A percentile compares a stretch with the other conserved stretches of the same genome.
These are phyloP conservation scores for Rhizopus arrhizus DNA, from an alignment of 371 early-diverging fungal species.

Conservation along the genomic window DNA sequence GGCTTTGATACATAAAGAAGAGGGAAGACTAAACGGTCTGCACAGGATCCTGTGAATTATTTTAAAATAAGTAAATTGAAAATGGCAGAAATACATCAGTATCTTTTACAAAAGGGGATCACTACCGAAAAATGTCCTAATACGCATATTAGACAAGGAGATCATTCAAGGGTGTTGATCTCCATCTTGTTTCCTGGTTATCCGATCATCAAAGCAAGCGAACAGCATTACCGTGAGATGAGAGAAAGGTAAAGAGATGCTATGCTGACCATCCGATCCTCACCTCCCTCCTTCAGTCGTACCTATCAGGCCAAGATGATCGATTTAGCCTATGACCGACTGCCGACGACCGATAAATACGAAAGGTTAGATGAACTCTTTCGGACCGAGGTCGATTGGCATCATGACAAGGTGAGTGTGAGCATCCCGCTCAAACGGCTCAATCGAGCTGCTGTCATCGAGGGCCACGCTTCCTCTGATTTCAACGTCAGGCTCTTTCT, in stretches of 20 bases:
- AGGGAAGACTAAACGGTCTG: neutral
- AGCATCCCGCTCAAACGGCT: constrained; percentile 25
- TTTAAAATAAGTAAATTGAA: constrained; percentile 28
- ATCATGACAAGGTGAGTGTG: constrained; percentile 1
- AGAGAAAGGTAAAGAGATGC: constrained; percentile 23
- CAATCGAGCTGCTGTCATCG: constrained; percentile 15
- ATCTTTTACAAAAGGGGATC: constrained; percentile 23
- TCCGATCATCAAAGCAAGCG: constrained; percentile 33
- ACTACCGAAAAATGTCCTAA: constrained; percentile 25
- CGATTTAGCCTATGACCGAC: constrained; percentile 38
- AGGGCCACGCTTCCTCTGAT: constrained; percentile 29
- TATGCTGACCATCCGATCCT: neutral
- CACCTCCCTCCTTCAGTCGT: constrained; percentile 2
- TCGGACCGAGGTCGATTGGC: constrained; percentile 19
- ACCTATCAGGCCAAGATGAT: constrained; percentile 13
- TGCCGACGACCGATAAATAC: constrained; percentile 37
- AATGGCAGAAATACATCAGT: constrained; percentile 26
- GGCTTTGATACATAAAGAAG: neutral
- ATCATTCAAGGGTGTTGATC: constrained; percentile 31
- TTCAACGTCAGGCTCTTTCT: constrained; percentile 35
- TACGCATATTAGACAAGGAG: constrained; percentile 18
- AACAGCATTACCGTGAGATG: constrained; percentile 22
- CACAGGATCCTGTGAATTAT: constrained; percentile 29
- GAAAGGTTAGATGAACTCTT: constrained; percentile 40
- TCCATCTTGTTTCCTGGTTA: constrained; percentile 39